Percentiles rank a stretch among this genome's conserved stretches.
Conservation (phyloP, 2,329 filamentous ascomycete species). For the Colletotrichum orchidophilum region DNA sequence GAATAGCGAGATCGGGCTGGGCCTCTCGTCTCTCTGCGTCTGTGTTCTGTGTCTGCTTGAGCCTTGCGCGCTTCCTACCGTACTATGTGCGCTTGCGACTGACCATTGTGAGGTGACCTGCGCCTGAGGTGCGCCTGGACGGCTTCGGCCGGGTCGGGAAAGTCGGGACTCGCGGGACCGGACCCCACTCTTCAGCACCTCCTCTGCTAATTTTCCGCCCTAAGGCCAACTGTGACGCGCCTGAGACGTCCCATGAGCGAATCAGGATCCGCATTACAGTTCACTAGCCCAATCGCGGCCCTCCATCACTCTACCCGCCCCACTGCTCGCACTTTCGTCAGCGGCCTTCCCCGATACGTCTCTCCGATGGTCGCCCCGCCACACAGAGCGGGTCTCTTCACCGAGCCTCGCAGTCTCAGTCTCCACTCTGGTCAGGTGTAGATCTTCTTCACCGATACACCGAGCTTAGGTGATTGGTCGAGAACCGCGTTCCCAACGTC, state of each 20-base stretch:
- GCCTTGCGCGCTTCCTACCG: too few species aligned
- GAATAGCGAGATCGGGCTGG: not conserved
- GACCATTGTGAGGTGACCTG: not conserved
- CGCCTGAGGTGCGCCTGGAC: too few species aligned
- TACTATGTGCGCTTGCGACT: not conserved
- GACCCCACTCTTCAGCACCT: not conserved
- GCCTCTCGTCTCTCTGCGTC: not conserved
- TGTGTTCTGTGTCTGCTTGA: not conserved
- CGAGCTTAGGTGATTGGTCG: constrained; percentile 16
- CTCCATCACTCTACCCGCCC: accelerated
- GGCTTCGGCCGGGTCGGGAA: not conserved
- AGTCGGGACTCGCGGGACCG: constrained; percentile 1
- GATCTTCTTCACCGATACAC: not conserved
- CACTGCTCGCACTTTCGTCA: not conserved
- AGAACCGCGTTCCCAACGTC: not conserved
- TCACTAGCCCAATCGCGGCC: not conserved
- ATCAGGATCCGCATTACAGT: not conserved
- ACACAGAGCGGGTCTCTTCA: not conserved
- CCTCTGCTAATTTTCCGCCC: not conserved
- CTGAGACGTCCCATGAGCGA: constrained; percentile 29
- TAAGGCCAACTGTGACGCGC: constrained; percentile 26
- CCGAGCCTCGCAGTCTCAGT: not conserved
- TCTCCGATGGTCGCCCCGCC: not conserved
- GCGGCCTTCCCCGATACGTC: constrained; percentile 25
- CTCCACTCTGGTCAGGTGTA: not conserved